Base-by-base conservation (phyloP, 2,329 filamentous ascomycete genomes). In the Clonostachys rosea region DNA sequence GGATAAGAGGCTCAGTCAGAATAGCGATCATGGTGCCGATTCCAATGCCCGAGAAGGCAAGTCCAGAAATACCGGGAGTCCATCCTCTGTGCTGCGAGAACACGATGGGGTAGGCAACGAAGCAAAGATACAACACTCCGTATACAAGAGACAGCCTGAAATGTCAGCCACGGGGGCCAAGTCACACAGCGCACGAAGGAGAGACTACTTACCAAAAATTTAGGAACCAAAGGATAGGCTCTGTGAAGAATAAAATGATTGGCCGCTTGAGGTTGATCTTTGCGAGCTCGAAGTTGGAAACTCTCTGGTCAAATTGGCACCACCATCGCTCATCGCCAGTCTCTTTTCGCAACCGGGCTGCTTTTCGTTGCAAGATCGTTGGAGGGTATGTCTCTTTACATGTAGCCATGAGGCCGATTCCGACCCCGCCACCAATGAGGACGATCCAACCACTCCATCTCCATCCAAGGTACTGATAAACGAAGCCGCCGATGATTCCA, bases 41-140 rank as follows among this genome's bases (percentile, higher is more conserved):
- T n/a, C 78, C 81, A 17, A 83, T 73, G n/a, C 79, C 91, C 6
- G 85, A 58, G 64, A 95, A 96, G 2, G 89, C 79, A 3, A 96
- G 78, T 1, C 91, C 91, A 0, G 84, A 82, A 35, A 87, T 66
- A 2, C 87, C 84, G 0, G 86, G 73, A 3, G 75, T 75, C 91
- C 91, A 96, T 50, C 89, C 89, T 16, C 91, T 86, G 49, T 78
- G 62, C 39, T 86, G 73, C 11, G 76, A 74, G 66, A 94, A 96
- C 49, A 95, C 86, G 49, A 95, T 86, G 0, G 91, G 91, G 62
- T 95, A 95, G 12, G 89, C 89, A 14, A 95, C 86, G 69, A 96
- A 96, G 66, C 89, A 95, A 34, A 96, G 81, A 59, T 94, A 94
- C 2, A 96, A 73, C 39, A 95, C 90, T 16, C 84, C 88, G 62